phyloP scores from a whole-genome alignment of 192 early-diverging fungal genomes.

The Coemansia biformis region DNA sequence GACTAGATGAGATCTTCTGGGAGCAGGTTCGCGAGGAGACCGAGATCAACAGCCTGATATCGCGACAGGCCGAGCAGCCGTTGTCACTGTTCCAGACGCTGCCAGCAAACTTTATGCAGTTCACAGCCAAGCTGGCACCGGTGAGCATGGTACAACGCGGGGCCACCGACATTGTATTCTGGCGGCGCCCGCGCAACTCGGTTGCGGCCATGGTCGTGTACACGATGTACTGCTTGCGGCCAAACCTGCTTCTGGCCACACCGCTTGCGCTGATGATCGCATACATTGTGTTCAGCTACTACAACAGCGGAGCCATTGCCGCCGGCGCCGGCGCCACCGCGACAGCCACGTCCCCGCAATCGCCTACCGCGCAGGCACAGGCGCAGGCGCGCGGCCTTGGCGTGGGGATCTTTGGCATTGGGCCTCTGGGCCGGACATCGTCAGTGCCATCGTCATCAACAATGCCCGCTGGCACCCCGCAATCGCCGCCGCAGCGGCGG shows the following conservation, averaged over 20 bases:
- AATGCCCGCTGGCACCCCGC: too few species aligned
- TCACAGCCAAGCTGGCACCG: slow-evolving; percentile 47
- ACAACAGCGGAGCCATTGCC: too few species aligned
- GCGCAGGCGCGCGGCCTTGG: background rate
- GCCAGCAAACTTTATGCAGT: slow-evolving; percentile 52
- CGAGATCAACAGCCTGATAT: slow-evolving; percentile 29
- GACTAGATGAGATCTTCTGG: slow-evolving; percentile 47
- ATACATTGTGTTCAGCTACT: slow-evolving; percentile 40
- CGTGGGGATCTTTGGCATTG: slow-evolving; percentile 12
- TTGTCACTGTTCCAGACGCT: slow-evolving; percentile 49
- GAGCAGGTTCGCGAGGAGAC: slow-evolving; percentile 43
- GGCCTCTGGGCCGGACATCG: slow-evolving; percentile 4
- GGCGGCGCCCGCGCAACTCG: slow-evolving; percentile 34
- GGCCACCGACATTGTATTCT: slow-evolving; percentile 31
- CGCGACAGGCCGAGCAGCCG: slow-evolving; percentile 43
- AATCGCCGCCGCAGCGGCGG: too few species aligned
- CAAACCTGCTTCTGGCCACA: slow-evolving; percentile 37
- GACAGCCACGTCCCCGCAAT: too few species aligned
- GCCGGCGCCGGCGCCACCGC: too few species aligned
- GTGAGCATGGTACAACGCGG: slow-evolving; percentile 24
- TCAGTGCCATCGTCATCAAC: too few species aligned
- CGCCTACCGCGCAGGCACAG: too few species aligned
- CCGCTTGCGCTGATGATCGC: slow-evolving; percentile 39
- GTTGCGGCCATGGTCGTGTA: slow-evolving; percentile 38
- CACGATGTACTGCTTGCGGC: slow-evolving; percentile 39